Evolutionary conservation across 805 yeast genomes (phyloP), one percentile per base, ranked within the genome.

Genomic region (Jamesozyma spencerorum): DNA sequence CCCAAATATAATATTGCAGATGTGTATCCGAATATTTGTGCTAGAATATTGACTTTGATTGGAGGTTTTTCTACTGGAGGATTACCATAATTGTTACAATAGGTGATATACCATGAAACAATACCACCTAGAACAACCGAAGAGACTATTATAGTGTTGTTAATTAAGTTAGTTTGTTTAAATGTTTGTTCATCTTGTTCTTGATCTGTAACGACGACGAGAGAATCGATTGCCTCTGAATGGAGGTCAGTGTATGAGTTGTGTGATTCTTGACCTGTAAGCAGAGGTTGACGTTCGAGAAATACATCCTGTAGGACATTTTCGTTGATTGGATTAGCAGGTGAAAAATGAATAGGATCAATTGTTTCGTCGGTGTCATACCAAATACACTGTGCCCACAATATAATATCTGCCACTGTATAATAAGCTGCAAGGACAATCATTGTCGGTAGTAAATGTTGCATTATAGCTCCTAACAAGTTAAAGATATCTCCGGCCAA

Each of bases 371-470:
- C 37, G 14, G 26, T 70, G 7, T 90, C 86, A 59, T 92, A 92
- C 43, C 75, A 73, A 36, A 85, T 66, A 50, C 95, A 87, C 60
- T 92, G 98, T 61, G 79, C 70, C 24, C 90, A 70, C 41, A 92
- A 69, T 3, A 88, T 82, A 3, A 88, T 61, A 63, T 92, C 98
- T 0, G 97, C 97, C 18, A 82, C 60, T 0, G 97, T 88, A 60
- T 92, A 92, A 64, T 92, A 92, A 0, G 90, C 74, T 1, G 97
- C 97, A 42, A 92, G 71, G 4, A 88, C 75, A 44, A 83, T 80
- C 97, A 92, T 92, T 0, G 98, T 92, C 18, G 96, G 95, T 47
- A 92, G 68, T 1, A 90, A 87, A 11, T 87, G 85, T 63, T 92
- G 97, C 49, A 88, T 60, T 3, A 88, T 69, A 1, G 96, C 88